Conservation (phyloP, 139 green algal species). For the Micractinium sp. region DNA sequence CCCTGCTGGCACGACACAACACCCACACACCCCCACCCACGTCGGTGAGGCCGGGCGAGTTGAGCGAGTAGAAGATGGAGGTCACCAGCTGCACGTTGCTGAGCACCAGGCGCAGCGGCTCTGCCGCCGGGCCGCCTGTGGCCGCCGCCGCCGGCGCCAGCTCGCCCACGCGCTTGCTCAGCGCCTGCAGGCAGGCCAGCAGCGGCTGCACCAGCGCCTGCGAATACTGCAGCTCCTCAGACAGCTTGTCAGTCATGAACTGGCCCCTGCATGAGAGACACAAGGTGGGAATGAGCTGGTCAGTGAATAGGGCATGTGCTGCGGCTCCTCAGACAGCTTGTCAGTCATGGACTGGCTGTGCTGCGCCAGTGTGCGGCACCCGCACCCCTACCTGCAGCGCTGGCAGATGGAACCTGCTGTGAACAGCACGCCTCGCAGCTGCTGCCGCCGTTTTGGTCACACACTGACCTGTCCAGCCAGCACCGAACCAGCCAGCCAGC, state of each 20-base stretch:
- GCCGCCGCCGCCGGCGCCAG: not conserved
- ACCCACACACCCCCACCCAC: constrained; percentile 40
- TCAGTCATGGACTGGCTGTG: constrained; percentile 68
- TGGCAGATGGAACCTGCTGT: constrained; percentile 98
- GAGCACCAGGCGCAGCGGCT: constrained; percentile 65
- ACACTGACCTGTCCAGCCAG: no score
- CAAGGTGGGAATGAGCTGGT: not conserved
- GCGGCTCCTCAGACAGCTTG: constrained; percentile 71
- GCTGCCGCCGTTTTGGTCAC: not conserved
- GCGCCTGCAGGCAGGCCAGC: constrained; percentile 58
- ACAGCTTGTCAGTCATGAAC: constrained; percentile 71
- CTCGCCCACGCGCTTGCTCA: constrained; percentile 41
- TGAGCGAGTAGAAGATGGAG: constrained; percentile 95
- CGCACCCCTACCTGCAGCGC: constrained; percentile 68
- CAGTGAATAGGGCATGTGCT: constrained; percentile 52
- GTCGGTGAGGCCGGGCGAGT: constrained; percentile 91
- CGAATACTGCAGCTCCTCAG: constrained; percentile 77
- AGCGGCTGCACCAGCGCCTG: constrained; percentile 82
- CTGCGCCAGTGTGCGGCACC: no score
- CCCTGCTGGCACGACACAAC: no score
- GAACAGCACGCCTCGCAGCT: constrained; percentile 83
- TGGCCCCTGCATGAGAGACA: constrained; percentile 40
- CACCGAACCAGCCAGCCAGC: no score
- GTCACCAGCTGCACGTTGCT: constrained; percentile 69
- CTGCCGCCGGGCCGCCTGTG: constrained; percentile 7